These are phyloP conservation scores for Pseudozyma hubeiensis DNA, from an alignment of 1,284 basidiomycete species.

Conservation along the genomic window DNA sequence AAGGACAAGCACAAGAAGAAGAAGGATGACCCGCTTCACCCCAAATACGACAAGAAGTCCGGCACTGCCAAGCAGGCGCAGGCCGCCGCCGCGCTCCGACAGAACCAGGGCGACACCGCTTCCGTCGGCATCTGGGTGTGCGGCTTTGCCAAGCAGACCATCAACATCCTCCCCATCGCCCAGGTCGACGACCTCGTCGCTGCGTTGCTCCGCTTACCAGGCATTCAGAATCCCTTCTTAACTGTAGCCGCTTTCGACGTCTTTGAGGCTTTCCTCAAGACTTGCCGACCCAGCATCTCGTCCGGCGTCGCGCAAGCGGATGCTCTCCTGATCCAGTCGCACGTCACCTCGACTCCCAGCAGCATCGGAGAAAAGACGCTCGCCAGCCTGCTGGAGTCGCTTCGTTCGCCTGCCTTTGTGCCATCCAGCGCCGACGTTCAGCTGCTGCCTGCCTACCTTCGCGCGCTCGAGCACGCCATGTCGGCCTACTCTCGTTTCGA, in stretches of 20 bases:
- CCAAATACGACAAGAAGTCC: constrained; percentile 62
- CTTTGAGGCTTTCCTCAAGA: constrained; percentile 64
- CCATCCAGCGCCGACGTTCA: constrained; percentile 61
- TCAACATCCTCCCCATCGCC: constrained; percentile 49
- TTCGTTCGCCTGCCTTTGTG: constrained; percentile 49
- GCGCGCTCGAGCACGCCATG: constrained; percentile 62
- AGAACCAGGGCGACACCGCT: constrained; percentile 58
- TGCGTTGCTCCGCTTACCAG: constrained; percentile 58
- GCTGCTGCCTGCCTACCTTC: constrained; percentile 63
- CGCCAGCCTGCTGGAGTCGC: constrained; percentile 47
- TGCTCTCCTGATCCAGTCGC: constrained; percentile 29
- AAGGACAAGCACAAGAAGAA: constrained; percentile 73
- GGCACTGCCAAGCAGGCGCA: constrained; percentile 61
- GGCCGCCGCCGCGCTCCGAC: constrained; percentile 59
- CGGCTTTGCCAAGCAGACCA: constrained; percentile 60
- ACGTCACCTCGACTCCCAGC: constrained; percentile 32
- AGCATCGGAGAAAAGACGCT: constrained; percentile 42
- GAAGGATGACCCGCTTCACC: constrained; percentile 72
- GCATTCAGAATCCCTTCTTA: constrained; percentile 65
- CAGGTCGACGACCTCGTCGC: constrained; percentile 50
- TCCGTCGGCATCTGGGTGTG: constrained; percentile 65
- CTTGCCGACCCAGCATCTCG: constrained; percentile 43
- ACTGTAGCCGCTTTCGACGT: constrained; percentile 65
- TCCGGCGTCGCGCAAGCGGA: constrained; percentile 33
- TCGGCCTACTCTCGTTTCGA: constrained; percentile 62